Evolutionary conservation across 768 basidiomycete species (phyloP).

Genomic region (Cystobasidium onofrii): DNA sequence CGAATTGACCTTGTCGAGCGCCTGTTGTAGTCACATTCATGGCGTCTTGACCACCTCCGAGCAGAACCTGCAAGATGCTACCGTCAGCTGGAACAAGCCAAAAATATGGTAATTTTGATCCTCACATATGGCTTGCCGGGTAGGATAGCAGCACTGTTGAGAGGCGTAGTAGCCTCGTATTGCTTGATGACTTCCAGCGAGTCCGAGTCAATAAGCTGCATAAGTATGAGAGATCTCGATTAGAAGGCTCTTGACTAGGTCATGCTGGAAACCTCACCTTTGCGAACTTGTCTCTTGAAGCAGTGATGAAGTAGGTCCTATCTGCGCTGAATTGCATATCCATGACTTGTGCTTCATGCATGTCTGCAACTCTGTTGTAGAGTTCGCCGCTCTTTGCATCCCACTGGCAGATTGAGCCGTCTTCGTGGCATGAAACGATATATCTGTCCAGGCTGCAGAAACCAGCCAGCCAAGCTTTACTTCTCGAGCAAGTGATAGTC

Average conservation of each 20-base stretch:
- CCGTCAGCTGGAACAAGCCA: conserved; percentile 52
- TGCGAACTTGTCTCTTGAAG: conserved; percentile 93
- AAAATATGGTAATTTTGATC: conserved; percentile 48
- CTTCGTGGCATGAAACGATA: conserved; percentile 91
- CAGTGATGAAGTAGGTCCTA: conserved; percentile 88
- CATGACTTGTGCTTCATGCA: conserved; percentile 67
- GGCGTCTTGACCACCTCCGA: conserved; percentile 96
- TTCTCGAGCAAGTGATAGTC: conserved; percentile 51
- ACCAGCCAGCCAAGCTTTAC: conserved; percentile 93
- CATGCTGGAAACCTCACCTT: conserved; percentile 55
- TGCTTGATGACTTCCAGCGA: conserved; percentile 86
- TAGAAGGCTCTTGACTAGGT: background rate
- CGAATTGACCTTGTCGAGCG: conserved; percentile 88
- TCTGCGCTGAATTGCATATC: conserved; percentile 87
- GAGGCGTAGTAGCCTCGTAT: conserved; percentile 80
- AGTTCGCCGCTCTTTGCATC: conserved; percentile 48
- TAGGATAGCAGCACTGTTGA: conserved; percentile 86
- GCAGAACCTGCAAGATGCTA: conserved; percentile 69
- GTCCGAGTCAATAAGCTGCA: conserved; percentile 75
- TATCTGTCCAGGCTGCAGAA: conserved; percentile 69
- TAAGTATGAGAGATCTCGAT: background rate
- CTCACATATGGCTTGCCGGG: conserved; percentile 64
- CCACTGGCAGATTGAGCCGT: conserved; percentile 86
- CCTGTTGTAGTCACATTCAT: conserved; percentile 96
- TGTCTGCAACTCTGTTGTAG: conserved; percentile 48